These are phyloP conservation scores for Furcasterigmium furcatum DNA, from an alignment of 2,329 filamentous ascomycete genomes.

Conservation along the genomic window DNA sequence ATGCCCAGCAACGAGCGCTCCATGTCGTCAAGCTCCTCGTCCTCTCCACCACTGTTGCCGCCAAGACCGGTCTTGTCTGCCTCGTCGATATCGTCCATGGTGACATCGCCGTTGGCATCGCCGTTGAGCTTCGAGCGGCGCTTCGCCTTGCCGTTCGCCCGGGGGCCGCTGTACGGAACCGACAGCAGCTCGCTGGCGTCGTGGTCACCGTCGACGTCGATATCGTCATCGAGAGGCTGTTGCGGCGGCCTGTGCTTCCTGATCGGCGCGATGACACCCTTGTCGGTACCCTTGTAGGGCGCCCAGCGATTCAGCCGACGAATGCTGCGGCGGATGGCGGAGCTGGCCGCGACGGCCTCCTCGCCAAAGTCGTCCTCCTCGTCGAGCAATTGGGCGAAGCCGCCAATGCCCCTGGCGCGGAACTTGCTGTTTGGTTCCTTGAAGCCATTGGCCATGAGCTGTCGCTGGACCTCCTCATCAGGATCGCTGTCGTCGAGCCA, in stretches of 20 bases:
- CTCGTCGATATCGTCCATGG: constrained; percentile 52
- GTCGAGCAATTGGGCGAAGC: constrained; percentile 55
- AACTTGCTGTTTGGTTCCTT: constrained; percentile 33
- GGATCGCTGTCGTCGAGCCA: constrained; percentile 62
- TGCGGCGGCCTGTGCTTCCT: constrained; percentile 15
- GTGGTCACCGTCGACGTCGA: constrained; percentile 21
- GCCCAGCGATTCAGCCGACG: constrained; percentile 72
- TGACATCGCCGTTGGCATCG: constrained; percentile 37
- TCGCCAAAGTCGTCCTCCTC: constrained; percentile 77
- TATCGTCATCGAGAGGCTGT: constrained; percentile 7
- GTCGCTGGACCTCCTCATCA: constrained; percentile 41
- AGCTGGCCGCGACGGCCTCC: constrained; percentile 63
- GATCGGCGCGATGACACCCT: constrained; percentile 42
- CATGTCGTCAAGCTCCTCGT: constrained; percentile 36
- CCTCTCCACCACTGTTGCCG: constrained; percentile 21
- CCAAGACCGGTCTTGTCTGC: constrained; percentile 17
- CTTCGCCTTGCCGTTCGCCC: not conserved
- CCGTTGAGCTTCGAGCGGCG: constrained; percentile 20
- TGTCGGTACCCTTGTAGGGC: constrained; percentile 36
- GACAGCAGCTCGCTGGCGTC: constrained; percentile 18
- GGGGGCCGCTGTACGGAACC: constrained; percentile 1
- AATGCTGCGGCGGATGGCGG: constrained; percentile 59
- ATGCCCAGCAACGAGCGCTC: constrained; percentile 12
- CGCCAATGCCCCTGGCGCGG: constrained; percentile 58
- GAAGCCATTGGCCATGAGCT: constrained; percentile 22